Conservation (phyloP, 345 rosid species). For the Linum trigynum region DNA sequence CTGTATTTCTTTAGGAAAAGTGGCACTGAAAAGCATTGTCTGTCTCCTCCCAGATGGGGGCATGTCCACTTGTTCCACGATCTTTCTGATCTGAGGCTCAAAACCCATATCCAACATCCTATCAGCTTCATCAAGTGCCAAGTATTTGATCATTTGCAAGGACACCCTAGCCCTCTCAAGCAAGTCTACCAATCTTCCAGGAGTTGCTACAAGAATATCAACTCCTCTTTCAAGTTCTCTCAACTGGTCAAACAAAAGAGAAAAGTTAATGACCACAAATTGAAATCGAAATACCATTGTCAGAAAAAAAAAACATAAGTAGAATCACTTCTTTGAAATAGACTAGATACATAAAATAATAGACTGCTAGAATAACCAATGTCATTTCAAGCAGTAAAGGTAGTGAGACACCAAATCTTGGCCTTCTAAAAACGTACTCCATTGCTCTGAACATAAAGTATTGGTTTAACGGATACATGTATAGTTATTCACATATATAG, state of each 20-base stretch:
- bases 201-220: conserved; percentile 98
- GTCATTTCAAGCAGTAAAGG: too few species aligned
- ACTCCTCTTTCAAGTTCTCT: conserved; percentile 95
- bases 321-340: too few species aligned
- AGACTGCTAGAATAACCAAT: too few species aligned
- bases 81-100: conserved; percentile 97
- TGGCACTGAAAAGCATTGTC: conserved; percentile 94
- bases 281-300: conserved; percentile 1
- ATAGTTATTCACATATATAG: too few species aligned
- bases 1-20: conserved; percentile 97
- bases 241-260: conserved; percentile 39
- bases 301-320: background rate
- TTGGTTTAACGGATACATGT: too few species aligned
- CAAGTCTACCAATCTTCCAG: conserved; percentile 92
- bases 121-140: conserved; percentile 97
- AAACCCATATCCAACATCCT: conserved; percentile 99
- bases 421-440: too few species aligned
- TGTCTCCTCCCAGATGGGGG: conserved; percentile 80
- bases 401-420: too few species aligned
- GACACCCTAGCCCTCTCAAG: conserved; percentile 96
- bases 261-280: background rate
- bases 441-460: too few species aligned
- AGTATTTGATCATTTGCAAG: conserved; percentile 72
- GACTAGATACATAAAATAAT: too few species aligned
- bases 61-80: conserved; percentile 96